These are phyloP conservation scores for Exophiala sp. DNA, from an alignment of 2,329 filamentous ascomycete genomes.

Conservation along the genomic window DNA sequence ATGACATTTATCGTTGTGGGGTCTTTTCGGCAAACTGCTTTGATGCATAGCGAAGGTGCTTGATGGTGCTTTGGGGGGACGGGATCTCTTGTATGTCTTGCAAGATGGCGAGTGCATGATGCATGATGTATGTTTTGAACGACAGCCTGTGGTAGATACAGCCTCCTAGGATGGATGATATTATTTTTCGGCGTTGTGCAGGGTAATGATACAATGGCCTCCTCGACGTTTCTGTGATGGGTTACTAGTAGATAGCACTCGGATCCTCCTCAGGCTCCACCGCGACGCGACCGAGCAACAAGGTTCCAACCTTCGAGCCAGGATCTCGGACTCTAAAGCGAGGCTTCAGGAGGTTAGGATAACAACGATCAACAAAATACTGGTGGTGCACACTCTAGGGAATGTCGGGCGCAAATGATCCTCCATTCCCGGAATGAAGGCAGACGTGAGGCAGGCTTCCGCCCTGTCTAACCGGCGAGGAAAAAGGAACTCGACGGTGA, in stretches of 20 bases:
- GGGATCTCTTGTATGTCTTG: constrained; percentile 4
- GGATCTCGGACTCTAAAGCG: not conserved
- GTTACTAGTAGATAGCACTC: not conserved
- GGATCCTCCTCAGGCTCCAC: not conserved
- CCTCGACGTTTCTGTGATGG: no score
- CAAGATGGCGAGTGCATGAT: constrained; percentile 15
- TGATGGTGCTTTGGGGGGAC: not conserved
- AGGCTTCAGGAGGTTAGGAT: not conserved
- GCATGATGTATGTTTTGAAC: constrained; percentile 13
- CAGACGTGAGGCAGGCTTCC: constrained; percentile 4
- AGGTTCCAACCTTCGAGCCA: constrained; percentile 5
- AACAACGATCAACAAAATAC: no score
- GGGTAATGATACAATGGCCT: not conserved
- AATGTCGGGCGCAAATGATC: no score
- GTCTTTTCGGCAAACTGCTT: constrained; percentile 2
- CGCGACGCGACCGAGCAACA: constrained; percentile 1
- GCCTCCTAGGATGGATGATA: constrained; percentile 5
- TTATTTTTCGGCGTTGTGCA: constrained; percentile 9
- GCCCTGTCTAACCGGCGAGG: constrained; percentile 12
- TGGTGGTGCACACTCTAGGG: no score
- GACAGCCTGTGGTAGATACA: constrained; percentile 8
- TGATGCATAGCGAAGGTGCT: constrained; percentile 25
- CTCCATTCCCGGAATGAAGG: constrained; percentile 5
- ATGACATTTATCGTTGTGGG: constrained; percentile 6
- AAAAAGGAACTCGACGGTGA: not conserved